Conservation (phyloP, 306 rosid species). For the Rosa rugosa region DNA sequence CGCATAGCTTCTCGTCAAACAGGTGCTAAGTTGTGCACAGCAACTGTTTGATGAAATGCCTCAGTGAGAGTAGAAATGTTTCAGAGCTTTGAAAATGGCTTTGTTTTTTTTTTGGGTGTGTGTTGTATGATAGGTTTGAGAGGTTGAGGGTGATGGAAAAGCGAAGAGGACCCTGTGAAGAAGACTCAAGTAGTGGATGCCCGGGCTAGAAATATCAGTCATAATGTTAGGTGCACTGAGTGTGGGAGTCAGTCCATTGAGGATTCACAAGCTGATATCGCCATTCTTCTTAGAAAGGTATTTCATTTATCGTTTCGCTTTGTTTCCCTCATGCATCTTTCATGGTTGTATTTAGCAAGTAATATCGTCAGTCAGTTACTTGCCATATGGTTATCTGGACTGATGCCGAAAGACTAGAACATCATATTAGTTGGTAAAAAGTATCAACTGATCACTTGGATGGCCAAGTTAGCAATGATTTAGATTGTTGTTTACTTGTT, state of each 20-base stretch:
- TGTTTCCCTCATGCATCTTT: not conserved
- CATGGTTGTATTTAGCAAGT: not conserved
- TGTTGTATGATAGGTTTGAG: conserved; percentile 20
- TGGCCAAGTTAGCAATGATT: too few relatives aligned
- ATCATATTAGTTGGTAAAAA: too few relatives aligned
- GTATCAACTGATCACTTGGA: too few relatives aligned
- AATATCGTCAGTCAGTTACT: too few relatives aligned
- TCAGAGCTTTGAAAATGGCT: not conserved
- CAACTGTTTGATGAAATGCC: conserved; percentile 50
- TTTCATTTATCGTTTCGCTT: not conserved
- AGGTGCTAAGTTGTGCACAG: not conserved
- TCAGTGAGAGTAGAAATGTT: conserved; percentile 18
- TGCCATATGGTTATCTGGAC: too few relatives aligned
- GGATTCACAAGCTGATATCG: conserved; percentile 96
- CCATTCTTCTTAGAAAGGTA: conserved; percentile 93
- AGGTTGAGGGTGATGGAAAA: conserved; percentile 48
- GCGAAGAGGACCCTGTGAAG: conserved; percentile 61
- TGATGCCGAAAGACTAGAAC: not conserved
- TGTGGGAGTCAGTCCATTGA: conserved; percentile 99
- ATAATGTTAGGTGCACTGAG: conserved; percentile 91
- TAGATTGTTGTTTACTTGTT: too few relatives aligned
- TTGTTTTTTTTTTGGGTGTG: not conserved
- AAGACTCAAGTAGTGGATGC: conserved; percentile 59
- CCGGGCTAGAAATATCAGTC: conserved; percentile 86
- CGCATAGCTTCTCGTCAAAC: too few relatives aligned